phyloP scores from a whole-genome alignment of 306 rosid genomes.

The Cucumis cinereus region DNA sequence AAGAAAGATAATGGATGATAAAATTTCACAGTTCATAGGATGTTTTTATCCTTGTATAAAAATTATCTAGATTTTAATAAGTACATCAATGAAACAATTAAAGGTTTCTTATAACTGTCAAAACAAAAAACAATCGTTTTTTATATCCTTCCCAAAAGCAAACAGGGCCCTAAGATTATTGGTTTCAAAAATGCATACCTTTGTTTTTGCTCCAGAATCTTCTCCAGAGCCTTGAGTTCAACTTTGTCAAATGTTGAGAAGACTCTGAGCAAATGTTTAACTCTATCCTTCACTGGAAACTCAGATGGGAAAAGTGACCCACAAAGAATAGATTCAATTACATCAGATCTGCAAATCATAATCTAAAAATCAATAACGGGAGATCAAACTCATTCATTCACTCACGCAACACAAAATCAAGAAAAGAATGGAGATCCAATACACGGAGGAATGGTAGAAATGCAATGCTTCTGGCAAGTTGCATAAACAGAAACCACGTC shows the following conservation, averaged over 20 bases:
- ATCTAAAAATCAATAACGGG: conserved; percentile 5
- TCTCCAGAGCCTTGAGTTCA: conserved; percentile 95
- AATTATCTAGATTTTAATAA: too few species aligned
- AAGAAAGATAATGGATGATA: neutral
- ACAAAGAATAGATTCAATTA: conserved; percentile 66
- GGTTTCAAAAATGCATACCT: conserved; percentile 38
- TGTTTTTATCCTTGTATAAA: too few species aligned
- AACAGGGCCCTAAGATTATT: conserved; percentile 3
- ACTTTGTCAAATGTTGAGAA: conserved; percentile 76
- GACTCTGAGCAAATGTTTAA: conserved; percentile 71
- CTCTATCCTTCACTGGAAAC: conserved; percentile 47
- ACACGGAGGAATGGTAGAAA: neutral
- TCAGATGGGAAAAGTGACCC: conserved; percentile 74
- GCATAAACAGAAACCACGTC: too few species aligned
- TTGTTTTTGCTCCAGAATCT: conserved; percentile 91
- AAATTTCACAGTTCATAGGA: neutral
- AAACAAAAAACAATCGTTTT: too few species aligned
- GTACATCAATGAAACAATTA: neutral
- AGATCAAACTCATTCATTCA: conserved; percentile 12
- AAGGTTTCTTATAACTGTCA: too few species aligned
- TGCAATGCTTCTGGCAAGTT: neutral
- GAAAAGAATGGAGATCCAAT: neutral
- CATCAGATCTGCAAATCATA: conserved; percentile 68
- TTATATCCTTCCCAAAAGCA: neutral
- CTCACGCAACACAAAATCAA: conserved; percentile 1